These are phyloP conservation scores for Harrya chromipes DNA, from an alignment of 768 basidiomycete genomes.

Conservation along the genomic window DNA sequence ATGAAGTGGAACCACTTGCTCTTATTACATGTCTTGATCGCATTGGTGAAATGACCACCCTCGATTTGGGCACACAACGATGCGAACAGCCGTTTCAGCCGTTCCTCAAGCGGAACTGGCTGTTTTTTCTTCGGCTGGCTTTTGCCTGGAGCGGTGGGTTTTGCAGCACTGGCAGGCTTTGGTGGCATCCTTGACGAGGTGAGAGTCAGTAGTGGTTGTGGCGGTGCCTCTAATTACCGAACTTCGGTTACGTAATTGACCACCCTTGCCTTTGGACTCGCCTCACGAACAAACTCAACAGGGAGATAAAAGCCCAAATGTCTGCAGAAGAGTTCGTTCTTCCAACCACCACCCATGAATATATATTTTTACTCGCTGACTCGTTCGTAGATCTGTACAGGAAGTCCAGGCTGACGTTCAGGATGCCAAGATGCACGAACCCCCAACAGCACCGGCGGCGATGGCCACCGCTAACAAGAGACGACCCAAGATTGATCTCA, in stretches of 20 bases:
- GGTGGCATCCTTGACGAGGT: constrained; percentile 18
- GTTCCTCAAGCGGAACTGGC: constrained; percentile 22
- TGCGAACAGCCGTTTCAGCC: constrained; percentile 61
- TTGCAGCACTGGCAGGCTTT: constrained; percentile 10
- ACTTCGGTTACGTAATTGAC: constrained; percentile 17
- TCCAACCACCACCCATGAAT: constrained; percentile 2
- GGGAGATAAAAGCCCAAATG: constrained; percentile 37
- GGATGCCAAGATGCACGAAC: constrained; percentile 37
- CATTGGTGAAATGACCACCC: constrained; percentile 81
- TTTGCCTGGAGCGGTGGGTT: constrained; percentile 5
- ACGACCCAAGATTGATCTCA: constrained; percentile 73
- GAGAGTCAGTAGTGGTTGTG: neutral
- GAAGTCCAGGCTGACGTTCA: constrained; percentile 31
- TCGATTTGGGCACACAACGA: constrained; percentile 87
- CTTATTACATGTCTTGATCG: constrained; percentile 90
- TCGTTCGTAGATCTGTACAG: constrained; percentile 24
- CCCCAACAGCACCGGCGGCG: constrained; percentile 45
- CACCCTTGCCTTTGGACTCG: neutral
- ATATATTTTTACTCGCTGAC: neutral
- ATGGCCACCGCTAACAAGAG: constrained; percentile 49
- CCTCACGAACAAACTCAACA: neutral
- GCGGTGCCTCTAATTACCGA: constrained; percentile 24
- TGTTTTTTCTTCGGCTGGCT: constrained; percentile 19
- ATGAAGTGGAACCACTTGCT: constrained; percentile 47
- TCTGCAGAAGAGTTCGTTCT: constrained; percentile 50